Evolutionary conservation across 352 stramenopile genomes (phyloP).

Genomic region (Globisporangium uncinulatum): DNA sequence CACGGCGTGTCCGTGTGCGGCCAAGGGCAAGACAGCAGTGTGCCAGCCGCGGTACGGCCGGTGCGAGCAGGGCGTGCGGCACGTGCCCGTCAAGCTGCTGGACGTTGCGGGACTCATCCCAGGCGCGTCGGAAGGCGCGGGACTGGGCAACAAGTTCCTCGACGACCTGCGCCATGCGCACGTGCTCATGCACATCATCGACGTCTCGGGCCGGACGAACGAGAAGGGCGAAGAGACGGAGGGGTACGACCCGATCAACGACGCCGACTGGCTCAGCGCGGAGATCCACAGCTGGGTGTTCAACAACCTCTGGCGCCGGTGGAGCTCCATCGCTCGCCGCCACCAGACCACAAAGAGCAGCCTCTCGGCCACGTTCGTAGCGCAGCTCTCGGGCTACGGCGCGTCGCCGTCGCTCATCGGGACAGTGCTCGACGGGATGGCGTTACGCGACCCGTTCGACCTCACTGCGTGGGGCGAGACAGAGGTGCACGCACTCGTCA

Average conservation of each 20-base stretch:
- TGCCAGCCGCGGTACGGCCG: constrained; percentile 76
- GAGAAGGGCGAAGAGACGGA: constrained; percentile 86
- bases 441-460: constrained; percentile 54
- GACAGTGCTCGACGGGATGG: constrained; percentile 63
- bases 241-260: constrained; percentile 86
- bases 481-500: constrained; percentile 74
- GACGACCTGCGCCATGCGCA: constrained; percentile 86
- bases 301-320: constrained; percentile 84
- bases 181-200: constrained; percentile 89
- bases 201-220: constrained; percentile 85
- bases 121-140: constrained; percentile 86
- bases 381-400: constrained; percentile 75
- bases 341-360: constrained; percentile 73
- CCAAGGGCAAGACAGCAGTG: constrained; percentile 46
- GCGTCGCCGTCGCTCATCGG: constrained; percentile 69
- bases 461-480: constrained; percentile 47
- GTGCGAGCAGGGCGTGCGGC: constrained; percentile 65
- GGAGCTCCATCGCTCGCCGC: constrained; percentile 69
- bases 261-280: constrained; percentile 79
- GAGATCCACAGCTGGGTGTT: constrained; percentile 90
- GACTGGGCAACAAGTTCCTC: constrained; percentile 99
- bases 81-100: constrained; percentile 82
- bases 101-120: constrained; percentile 81
- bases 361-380: constrained; percentile 59
- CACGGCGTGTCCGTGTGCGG: constrained; percentile 69